phyloP scores from a whole-genome alignment of 148 eudicot species.

The Chenopodium quinoa region DNA sequence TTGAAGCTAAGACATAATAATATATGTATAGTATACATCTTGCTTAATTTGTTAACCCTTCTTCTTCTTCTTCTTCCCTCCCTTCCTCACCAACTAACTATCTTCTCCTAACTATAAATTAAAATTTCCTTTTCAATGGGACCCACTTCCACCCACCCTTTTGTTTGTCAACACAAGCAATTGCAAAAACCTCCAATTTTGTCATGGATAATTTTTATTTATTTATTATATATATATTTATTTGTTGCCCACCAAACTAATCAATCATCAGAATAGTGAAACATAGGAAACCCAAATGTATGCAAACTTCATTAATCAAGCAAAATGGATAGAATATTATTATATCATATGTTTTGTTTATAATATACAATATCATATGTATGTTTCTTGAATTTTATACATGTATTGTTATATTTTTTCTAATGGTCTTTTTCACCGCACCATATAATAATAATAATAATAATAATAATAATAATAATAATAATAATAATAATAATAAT shows the following conservation, averaged over 20 bases:
- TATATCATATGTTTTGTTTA: too few relatives aligned
- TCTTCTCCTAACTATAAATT: slow-evolving; percentile 35
- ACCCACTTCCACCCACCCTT: slow-evolving; percentile 53
- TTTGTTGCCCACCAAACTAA: slow-evolving; percentile 20
- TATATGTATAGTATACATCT: background rate
- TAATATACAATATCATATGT: background rate
- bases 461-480: too few relatives aligned
- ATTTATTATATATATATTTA: background rate
- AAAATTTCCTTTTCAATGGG: slow-evolving; percentile 34
- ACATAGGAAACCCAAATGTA: slow-evolving; percentile 23
- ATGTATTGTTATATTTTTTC: background rate
- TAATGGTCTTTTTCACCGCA: too few relatives aligned
- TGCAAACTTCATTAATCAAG: slow-evolving; percentile 20
- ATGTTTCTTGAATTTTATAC: background rate
- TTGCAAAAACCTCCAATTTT: slow-evolving; percentile 21
- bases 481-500: too few relatives aligned
- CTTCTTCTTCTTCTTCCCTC: slow-evolving; percentile 27
- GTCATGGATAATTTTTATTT: background rate
- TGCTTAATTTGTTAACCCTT: slow-evolving; percentile 11
- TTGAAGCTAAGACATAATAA: background rate
- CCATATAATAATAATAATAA: too few relatives aligned
- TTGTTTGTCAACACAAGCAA: slow-evolving; percentile 33
- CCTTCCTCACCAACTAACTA: slow-evolving; percentile 37
- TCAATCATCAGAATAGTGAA: slow-evolving; percentile 26
- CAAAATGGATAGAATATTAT: slow-evolving; percentile 16